Base-by-base conservation (phyloP, 805 yeast genomes). In the Suhomyces sp. region DNA sequence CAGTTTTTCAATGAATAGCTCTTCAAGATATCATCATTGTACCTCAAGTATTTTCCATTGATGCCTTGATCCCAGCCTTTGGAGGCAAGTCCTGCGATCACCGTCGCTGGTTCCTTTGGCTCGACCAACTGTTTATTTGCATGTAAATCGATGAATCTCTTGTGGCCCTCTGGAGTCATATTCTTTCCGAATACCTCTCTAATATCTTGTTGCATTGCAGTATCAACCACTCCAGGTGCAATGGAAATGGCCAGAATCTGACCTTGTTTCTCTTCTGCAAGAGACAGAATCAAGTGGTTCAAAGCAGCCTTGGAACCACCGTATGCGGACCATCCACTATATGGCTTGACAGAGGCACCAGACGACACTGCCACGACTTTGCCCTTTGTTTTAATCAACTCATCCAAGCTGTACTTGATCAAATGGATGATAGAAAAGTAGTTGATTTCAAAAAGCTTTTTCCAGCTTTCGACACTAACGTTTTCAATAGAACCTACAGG, bases 151-250 rank as follows among this genome's bases (percentile, higher is more conserved):
- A 69, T 63, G 60, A 91, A 91, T 42, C 81, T 68, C 33, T 77
- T 62, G 43, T 77, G 70, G 4, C 78, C 74, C 13, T 73, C 78
- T 1, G 68, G 62, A 0, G 72, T 65, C 96, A 90, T 90, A 18
- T 65, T 64, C 4, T 50, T 43, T 2, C 80, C 78, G 44, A 76
- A 77, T 28, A 60, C 70, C 12, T 77, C 82, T 48, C 98, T 77
- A 38, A 91, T 88, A 36, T 78, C 81, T 6, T 46, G 56, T 63
- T 93, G 98, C 98, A 93, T 91, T 14, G 67, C 68, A 1, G 98
- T 91, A 54, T 87, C 87, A 2, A 93, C 97, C 1, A 88, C 95
- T 4, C 98, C 98, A 0, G 98, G 98, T 0, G 96, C 96, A 16
- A 93, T 72, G 0, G 96, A 70, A 8, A 88, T 63, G 3, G 83